These are phyloP conservation scores for Boletus subparvulus DNA, from an alignment of 768 basidiomycete genomes.

Conservation along the genomic window DNA sequence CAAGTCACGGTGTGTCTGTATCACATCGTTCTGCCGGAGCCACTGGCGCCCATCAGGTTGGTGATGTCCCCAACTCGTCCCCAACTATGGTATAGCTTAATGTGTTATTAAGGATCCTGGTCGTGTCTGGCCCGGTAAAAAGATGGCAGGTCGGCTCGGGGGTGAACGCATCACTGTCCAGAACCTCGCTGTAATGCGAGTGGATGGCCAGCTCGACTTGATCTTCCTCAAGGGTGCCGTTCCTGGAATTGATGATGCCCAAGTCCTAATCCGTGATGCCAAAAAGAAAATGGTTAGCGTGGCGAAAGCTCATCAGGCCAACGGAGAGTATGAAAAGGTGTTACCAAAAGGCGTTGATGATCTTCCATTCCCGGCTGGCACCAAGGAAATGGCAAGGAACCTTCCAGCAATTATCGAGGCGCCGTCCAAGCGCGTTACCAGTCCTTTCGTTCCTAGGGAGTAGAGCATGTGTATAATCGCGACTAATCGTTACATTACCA, in stretches of 20 bases:
- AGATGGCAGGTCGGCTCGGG: conserved; percentile 96
- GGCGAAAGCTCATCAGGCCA: conserved; percentile 62
- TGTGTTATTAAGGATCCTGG: conserved; percentile 76
- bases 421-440: conserved; percentile 69
- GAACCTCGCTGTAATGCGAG: conserved; percentile 84
- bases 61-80: conserved; percentile 16
- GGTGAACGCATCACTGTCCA: conserved; percentile 78
- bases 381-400: conserved; percentile 64
- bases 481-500: conserved; percentile 3
- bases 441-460: conserved; percentile 78
- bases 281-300: conserved; percentile 78
- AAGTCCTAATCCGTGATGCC: conserved; percentile 83
- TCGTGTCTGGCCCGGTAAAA: conserved; percentile 94
- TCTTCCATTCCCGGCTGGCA: conserved; percentile 93
- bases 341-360: conserved; percentile 80
- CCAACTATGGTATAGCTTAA: background rate
- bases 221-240: conserved; percentile 91
- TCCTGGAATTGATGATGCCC: conserved; percentile 86
- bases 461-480: conserved; percentile 29
- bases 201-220: conserved; percentile 84
- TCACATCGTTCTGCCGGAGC: conserved; percentile 93
- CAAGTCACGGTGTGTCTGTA: conserved; percentile 94
- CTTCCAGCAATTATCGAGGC: conserved; percentile 69
- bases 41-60: conserved; percentile 91
- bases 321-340: conserved; percentile 73